A percentile compares a stretch with the other conserved stretches of the same genome.
Conservation (phyloP, 208 protist species). For the Wallacemonas sp. region DNA sequence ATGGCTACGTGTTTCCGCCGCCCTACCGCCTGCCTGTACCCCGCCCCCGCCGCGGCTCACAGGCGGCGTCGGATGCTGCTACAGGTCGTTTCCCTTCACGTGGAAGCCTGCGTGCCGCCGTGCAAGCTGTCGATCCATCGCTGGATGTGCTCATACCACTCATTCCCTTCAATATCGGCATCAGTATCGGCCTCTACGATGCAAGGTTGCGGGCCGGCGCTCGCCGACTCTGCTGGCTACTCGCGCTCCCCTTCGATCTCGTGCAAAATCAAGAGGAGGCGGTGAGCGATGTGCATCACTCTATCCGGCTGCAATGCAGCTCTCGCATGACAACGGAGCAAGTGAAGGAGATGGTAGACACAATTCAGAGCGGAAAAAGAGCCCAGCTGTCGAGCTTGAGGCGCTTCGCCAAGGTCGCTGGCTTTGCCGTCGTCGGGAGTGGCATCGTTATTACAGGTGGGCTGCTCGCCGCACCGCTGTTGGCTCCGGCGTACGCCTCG, state of each 20-base stretch:
- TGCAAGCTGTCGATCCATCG: slow-evolving; percentile 34
- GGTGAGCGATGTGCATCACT: slow-evolving; percentile 16
- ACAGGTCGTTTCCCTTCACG: slow-evolving; percentile 8
- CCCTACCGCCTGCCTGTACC: slow-evolving; percentile 33
- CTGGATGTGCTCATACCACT: slow-evolving; percentile 62
- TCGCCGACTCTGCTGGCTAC: slow-evolving; percentile 70
- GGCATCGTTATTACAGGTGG: slow-evolving; percentile 70
- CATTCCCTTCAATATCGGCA: slow-evolving; percentile 64
- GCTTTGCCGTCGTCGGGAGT: slow-evolving; percentile 63
- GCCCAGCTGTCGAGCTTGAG: slow-evolving; percentile 22
- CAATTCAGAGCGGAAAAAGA: not conserved
- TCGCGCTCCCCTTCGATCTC: slow-evolving; percentile 58
- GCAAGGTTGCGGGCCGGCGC: slow-evolving; percentile 64
- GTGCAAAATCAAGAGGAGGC: slow-evolving; percentile 57
- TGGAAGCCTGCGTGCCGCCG: slow-evolving; percentile 24
- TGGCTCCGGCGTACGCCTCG: slow-evolving; percentile 58
- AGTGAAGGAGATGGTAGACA: slow-evolving; percentile 1
- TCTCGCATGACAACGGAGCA: not conserved
- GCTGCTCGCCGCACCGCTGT: slow-evolving; percentile 58
- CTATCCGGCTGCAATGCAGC: not conserved
- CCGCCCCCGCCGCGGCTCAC: slow-evolving; percentile 25
- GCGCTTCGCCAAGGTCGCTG: slow-evolving; percentile 60
- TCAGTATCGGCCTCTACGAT: slow-evolving; percentile 64
- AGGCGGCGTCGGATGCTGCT: slow-evolving; percentile 30
- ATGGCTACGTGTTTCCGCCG: slow-evolving; percentile 68